A percentile compares a stretch with the other conserved stretches of the same genome.
Evolutionary conservation across 2,329 filamentous ascomycete species (phyloP).

Genomic region (Lachnellula subtilissima): DNA sequence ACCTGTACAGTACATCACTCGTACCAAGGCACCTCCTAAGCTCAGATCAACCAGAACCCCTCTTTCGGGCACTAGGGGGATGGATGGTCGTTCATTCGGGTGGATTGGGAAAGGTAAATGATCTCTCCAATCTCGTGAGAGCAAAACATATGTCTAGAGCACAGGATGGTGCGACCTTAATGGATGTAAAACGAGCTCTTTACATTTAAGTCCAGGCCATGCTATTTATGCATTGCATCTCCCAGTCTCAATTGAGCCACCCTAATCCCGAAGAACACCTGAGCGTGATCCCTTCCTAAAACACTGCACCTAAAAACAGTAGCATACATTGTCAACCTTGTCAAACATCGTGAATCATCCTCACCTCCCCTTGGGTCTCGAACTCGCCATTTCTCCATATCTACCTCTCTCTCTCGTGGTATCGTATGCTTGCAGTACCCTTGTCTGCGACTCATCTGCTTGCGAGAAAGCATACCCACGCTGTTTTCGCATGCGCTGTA

Average conservation of each 20-base stretch:
- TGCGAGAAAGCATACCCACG: slow-evolving; percentile 97
- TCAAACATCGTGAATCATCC: slow-evolving; percentile 10
- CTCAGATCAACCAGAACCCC: not conserved
- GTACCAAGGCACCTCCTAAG: no score
- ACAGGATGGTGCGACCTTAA: not conserved
- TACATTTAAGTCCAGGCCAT: not conserved
- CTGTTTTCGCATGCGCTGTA: slow-evolving; percentile 98
- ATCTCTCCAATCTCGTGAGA: no score
- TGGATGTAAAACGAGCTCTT: not conserved
- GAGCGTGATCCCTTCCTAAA: not conserved
- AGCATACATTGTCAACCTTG: slow-evolving; percentile 3
- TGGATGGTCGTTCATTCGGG: no score
- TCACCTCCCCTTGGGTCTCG: slow-evolving; percentile 18
- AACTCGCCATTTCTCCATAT: slow-evolving; percentile 83
- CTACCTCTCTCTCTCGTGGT: slow-evolving; percentile 86
- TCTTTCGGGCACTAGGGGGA: not conserved
- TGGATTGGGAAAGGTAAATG: no score
- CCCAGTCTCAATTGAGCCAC: not conserved
- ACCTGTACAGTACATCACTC: no score
- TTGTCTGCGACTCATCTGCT: slow-evolving; percentile 91
- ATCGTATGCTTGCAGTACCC: slow-evolving; percentile 95
- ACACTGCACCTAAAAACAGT: not conserved
- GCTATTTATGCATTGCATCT: not conserved
- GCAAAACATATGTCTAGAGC: no score
- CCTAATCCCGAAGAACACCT: not conserved